A percentile compares a stretch with the other conserved stretches of the same genome.
Evolutionary conservation across 2,329 filamentous ascomycete species (phyloP).

Genomic region (Neopestalotiopsis clavispora): DNA sequence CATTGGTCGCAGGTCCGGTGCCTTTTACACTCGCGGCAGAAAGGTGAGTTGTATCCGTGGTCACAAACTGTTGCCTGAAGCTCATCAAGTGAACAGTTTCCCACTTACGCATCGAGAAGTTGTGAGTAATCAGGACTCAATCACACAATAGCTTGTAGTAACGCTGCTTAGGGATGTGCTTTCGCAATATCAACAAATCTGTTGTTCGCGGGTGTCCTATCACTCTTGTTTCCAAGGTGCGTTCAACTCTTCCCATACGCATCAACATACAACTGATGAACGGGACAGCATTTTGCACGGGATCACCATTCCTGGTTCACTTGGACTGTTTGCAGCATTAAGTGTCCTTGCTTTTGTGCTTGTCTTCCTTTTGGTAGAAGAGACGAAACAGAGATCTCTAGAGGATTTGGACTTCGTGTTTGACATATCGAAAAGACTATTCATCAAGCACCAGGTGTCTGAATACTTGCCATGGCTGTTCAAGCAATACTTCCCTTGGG

Average conservation of each 20-base stretch:
- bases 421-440: conserved; percentile 40
- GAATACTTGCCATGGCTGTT: conserved; percentile 43
- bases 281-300: neutral
- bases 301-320: conserved; percentile 22
- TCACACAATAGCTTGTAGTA: too few species aligned
- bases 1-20: too few species aligned
- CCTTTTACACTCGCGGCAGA: too few species aligned
- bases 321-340: conserved; percentile 52
- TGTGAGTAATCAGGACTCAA: too few species aligned
- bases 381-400: conserved; percentile 46
- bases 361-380: conserved; percentile 49
- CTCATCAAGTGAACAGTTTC: too few species aligned
- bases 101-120: too few species aligned
- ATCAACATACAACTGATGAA: neutral
- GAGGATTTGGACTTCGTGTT: conserved; percentile 47
- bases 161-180: conserved; percentile 50
- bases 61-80: too few species aligned
- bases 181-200: conserved; percentile 54
- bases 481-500: neutral
- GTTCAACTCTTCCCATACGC: neutral
- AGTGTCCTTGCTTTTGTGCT: conserved; percentile 51
- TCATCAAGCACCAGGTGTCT: conserved; percentile 41
- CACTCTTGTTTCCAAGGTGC: conserved; percentile 45
- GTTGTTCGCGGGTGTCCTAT: conserved; percentile 50
- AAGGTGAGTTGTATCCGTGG: too few species aligned